Conservation (phyloP, 2,329 filamentous ascomycete species). For the Claviceps purpurea region DNA sequence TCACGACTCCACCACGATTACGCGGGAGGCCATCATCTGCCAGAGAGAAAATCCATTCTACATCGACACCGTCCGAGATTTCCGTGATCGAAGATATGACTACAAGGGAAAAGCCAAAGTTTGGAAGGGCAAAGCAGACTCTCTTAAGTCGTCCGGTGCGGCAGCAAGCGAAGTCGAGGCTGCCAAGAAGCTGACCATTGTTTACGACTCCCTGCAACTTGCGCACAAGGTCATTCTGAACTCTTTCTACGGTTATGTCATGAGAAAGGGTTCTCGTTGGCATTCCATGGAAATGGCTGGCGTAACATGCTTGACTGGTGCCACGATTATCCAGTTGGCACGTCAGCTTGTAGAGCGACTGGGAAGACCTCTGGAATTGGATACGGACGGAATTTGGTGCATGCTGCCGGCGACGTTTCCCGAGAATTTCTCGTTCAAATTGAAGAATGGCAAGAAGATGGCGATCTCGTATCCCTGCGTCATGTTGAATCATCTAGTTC, state of each 20-base stretch:
- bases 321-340: conserved; percentile 93
- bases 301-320: conserved; percentile 92
- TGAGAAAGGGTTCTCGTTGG: conserved; percentile 97
- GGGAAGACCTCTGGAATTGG: conserved; percentile 81
- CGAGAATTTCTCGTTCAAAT: conserved; percentile 86
- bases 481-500: conserved; percentile 96
- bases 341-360: conserved; percentile 86
- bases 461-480: conserved; percentile 96
- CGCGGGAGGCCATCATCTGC: conserved; percentile 93
- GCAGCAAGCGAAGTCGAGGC: conserved; percentile 66
- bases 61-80: conserved; percentile 88
- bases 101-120: conserved; percentile 98
- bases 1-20: conserved; percentile 82
- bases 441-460: conserved; percentile 93
- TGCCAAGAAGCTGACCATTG: conserved; percentile 95
- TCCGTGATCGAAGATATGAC: conserved; percentile 93
- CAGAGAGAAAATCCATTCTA: conserved; percentile 98
- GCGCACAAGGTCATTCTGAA: conserved; percentile 99
- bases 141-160: conserved; percentile 72
- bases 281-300: conserved; percentile 99
- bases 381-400: conserved; percentile 99
- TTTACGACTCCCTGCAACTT: conserved; percentile 90
- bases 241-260: conserved; percentile 98
- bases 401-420: conserved; percentile 94
- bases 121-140: conserved; percentile 93